These are phyloP conservation scores for Globisporangium barbulae DNA, from an alignment of 352 stramenopile species.

Conservation along the genomic window DNA sequence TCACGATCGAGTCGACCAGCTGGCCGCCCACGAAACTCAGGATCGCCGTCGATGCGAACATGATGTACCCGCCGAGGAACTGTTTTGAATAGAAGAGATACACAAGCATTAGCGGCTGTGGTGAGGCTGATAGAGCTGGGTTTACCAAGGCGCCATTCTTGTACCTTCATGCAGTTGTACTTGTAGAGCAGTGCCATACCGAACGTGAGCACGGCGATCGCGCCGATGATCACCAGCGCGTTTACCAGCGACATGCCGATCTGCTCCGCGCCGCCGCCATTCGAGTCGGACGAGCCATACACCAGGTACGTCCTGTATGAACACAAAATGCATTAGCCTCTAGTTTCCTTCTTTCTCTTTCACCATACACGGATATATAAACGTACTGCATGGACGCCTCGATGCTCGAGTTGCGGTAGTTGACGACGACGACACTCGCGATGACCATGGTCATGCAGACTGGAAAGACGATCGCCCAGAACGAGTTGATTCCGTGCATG, in stretches of 20 bases:
- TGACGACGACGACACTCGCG: slow-evolving; percentile 79
- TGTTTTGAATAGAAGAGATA: slow-evolving; percentile 17
- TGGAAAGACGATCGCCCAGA: slow-evolving; percentile 82
- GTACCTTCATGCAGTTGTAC: slow-evolving; percentile 82
- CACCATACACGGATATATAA: background rate
- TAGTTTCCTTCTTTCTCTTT: background rate
- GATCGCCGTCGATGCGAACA: slow-evolving; percentile 85
- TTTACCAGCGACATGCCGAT: slow-evolving; percentile 83
- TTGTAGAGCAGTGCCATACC: slow-evolving; percentile 89
- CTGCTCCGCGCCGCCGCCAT: slow-evolving; percentile 24
- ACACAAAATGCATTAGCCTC: background rate
- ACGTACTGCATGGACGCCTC: slow-evolving; percentile 77
- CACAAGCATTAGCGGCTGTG: background rate
- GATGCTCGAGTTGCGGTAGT: slow-evolving; percentile 76
- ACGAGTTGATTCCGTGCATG: slow-evolving; percentile 87
- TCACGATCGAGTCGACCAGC: slow-evolving; percentile 78
- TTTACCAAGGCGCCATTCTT: background rate
- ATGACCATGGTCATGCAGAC: slow-evolving; percentile 83
- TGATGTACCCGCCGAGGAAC: slow-evolving; percentile 83
- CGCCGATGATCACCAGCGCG: slow-evolving; percentile 85
- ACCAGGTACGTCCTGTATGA: slow-evolving; percentile 64
- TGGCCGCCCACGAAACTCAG: slow-evolving; percentile 86
- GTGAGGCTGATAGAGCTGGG: background rate
- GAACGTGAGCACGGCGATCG: slow-evolving; percentile 85
- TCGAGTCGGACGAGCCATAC: slow-evolving; percentile 60